phyloP scores from a whole-genome alignment of 148 eudicot genomes.

The Pharnaceum exiguum region DNA sequence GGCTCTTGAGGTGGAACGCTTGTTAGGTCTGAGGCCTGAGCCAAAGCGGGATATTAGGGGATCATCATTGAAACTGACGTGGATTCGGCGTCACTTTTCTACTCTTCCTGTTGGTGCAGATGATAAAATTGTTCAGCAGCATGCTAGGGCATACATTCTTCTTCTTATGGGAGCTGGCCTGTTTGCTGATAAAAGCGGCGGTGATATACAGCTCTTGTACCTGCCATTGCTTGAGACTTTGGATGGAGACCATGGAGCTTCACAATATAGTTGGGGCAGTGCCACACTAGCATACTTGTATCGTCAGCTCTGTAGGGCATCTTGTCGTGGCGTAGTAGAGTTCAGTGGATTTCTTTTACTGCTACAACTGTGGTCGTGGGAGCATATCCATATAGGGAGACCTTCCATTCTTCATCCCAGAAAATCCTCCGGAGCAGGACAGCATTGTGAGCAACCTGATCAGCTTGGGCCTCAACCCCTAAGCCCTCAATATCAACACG shows the following conservation, averaged over 20 bases:
- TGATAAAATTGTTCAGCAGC: background rate
- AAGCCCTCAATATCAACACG: background rate
- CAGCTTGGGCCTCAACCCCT: background rate
- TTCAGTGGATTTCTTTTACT: background rate
- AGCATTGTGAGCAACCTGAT: background rate
- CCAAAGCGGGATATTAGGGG: no score
- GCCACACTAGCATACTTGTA: background rate
- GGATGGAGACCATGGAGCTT: background rate
- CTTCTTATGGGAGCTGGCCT: background rate
- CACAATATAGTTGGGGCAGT: background rate
- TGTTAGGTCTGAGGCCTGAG: no score
- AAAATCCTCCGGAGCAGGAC: background rate
- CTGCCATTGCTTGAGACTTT: background rate
- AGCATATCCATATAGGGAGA: background rate
- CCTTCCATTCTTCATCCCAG: background rate
- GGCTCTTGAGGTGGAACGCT: no score
- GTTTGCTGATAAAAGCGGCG: background rate
- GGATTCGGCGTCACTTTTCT: background rate
- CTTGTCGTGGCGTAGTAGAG: background rate
- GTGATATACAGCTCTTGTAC: background rate
- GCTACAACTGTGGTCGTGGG: background rate
- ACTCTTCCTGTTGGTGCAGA: background rate
- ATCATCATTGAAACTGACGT: no score
- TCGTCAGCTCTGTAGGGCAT: background rate
- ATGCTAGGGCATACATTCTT: background rate